These are phyloP conservation scores for Drechslerella stenobrocha DNA, from an alignment of 2,329 filamentous ascomycete genomes.

Conservation along the genomic window DNA sequence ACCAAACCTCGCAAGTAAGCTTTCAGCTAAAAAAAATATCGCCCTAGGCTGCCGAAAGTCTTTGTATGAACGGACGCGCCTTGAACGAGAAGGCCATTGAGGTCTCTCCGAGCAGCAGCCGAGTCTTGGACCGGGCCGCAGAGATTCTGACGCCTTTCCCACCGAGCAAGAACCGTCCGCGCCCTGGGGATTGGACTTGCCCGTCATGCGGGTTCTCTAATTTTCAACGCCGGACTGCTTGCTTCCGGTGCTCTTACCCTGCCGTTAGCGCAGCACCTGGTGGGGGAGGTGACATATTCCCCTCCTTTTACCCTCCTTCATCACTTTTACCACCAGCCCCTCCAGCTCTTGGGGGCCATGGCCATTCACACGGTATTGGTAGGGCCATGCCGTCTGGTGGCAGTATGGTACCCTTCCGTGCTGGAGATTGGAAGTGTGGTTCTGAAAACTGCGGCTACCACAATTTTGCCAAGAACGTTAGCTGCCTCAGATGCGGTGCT, in stretches of 20 bases:
- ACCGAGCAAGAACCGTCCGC: constrained; percentile 95
- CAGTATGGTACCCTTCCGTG: constrained; percentile 84
- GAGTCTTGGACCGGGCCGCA: constrained; percentile 90
- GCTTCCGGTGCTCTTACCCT: constrained; percentile 99
- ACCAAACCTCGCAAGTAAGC: constrained; percentile 49
- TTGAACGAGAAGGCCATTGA: constrained; percentile 99
- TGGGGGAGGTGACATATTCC: constrained; percentile 68
- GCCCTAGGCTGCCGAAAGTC: constrained; percentile 82
- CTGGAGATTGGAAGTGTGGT: constrained; percentile 98
- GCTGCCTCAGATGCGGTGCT: constrained; percentile 92
- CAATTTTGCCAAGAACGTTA: constrained; percentile 99
- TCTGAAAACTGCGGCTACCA: constrained; percentile 97
- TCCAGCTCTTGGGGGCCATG: constrained; percentile 59
- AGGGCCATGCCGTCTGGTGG: constrained; percentile 56
- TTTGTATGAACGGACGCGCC: constrained; percentile 98
- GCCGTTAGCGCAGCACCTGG: constrained; percentile 75
- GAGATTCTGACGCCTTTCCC: constrained; percentile 97
- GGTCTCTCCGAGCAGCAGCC: constrained; percentile 94
- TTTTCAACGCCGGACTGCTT: constrained; percentile 96
- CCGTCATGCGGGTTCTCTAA: constrained; percentile 98
- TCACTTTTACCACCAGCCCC: constrained; percentile 77
- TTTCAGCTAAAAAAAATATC: constrained; percentile 18
- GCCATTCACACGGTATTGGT: constrained; percentile 58
- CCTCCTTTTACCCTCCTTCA: constrained; percentile 69
- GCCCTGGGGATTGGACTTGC: constrained; percentile 98